Base-by-base conservation (phyloP, 1,284 basidiomycete species). In the Melampsora larici-populina region DNA sequence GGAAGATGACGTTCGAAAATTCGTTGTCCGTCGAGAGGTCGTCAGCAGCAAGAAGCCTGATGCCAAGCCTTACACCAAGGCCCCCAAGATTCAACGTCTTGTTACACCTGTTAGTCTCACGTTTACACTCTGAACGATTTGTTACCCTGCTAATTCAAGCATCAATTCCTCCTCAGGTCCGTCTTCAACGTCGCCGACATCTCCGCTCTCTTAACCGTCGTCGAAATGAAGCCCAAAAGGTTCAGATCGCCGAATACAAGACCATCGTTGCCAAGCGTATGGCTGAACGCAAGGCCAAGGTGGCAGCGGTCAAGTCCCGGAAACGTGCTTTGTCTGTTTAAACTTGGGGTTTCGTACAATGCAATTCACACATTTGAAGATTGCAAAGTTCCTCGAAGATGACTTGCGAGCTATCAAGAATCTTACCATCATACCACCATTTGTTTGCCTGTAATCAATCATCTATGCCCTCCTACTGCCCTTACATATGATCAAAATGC, bases 1-100 rank as follows among this genome's bases (percentile, higher is more conserved):
- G 90, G 92, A 96, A 84, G 96, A 98, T 84, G 96, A 98, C 86
- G 95, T 98, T 79, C 90, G 93, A 86, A 94, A 97, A 87, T 98
- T 97, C 85, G 83, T 84, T 64, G 90, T 97, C 82, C 88, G 94
- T 83, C 87, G 94, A 82, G 94, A 97, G 87, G 93, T 98, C 77
- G 90, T 87, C 86, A 90, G 91, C 85, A 82, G 86, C 84, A 97
- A 97, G 90, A 94, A 96, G 88, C 90, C 90, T 84, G 88, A 89
- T 82, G 93, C 92, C 81, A 98, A 97, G 89, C 92, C 94, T 79
- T 97, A 96, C 87, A 94, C 92, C 87, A 98, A 99, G 89, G 94
- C 95, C 88, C 96, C 85, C 86, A 92, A 91, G 83, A 86, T 87
- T 82, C 86, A 86, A 84, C 84, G 83, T 79, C 82, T 85, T 74